Base-by-base conservation (phyloP, 1,139 yeast species). In the Pichia sp. region DNA sequence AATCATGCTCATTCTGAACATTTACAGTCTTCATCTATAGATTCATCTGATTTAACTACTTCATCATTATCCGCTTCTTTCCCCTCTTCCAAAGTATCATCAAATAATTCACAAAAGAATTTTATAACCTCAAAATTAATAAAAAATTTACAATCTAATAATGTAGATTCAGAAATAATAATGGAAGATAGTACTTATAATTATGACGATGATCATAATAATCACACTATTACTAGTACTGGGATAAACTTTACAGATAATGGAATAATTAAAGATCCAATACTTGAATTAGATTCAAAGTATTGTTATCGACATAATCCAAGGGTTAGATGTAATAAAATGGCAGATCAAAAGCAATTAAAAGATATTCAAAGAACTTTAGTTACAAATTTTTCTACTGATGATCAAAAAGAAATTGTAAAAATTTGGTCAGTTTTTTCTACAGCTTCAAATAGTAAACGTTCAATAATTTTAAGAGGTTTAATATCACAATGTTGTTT, bases 261-360 rank as follows among this genome's bases (percentile, higher is more conserved):
- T 3, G 4, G 29, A 28, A 30, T 22, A n/a, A 4, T 9, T 4
- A 20, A 35, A 22, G 30, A 27, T 11, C 30, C 8, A 4, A 11
- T 22, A 7, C 16, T 35, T 29, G 53, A 51, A 24, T 35, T 51
- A 2, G 58, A 54, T 30, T 81, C 78, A 55, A 73, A 75, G 53
- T 89, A 78, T 64, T 90, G 97, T 61, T 90, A 90, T 63, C 72
- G 97, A 45, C 97, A 90, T 64, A 87, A 90, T 58, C 97, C 97
- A 5, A 92, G 85, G 46, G 73, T 82, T 44, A 72, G 76, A 30
- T 79, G 89, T 60, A 82, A 82, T 61, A 81, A 82, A 55, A 74
- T 72, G 47, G 79, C 87, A 2, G 95, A 87, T 62, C 82, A 78
- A 46, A 64, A 63, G 36, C 78, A 80, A 54, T 78, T 85, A 82